Evolutionary conservation across 73 alveolate genomes (phyloP), one percentile per base, ranked within the genome.

Genomic region (Blepharisma japonicum): DNA sequence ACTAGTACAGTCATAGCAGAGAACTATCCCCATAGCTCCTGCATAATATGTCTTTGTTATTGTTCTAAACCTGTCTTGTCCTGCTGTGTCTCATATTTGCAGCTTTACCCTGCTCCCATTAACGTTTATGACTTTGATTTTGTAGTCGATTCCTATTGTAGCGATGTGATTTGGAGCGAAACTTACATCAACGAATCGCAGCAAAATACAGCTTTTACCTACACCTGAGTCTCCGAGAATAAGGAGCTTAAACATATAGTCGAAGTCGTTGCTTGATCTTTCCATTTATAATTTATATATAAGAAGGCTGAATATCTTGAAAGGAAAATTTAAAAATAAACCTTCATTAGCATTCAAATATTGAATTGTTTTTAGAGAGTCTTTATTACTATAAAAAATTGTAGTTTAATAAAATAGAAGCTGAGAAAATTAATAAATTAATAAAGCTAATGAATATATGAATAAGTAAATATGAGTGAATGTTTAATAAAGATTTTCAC

Each of bases 1-100:
- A 32, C 81, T 85, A n/a, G 97, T 91, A 71, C 91, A 85, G 81
- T 89, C 97, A 83, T 91, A 93, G n/a, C 88, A 96, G 39, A 93
- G 82, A 23, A 93, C 86, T 56, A 93, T 91, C 18, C 98, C 98
- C 97, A 89, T 88, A 23, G 98, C 98, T 25, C 98, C 98, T 78
- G 85, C 89, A 80, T 87, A 93, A 78, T 93, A 93, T 21, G 97
- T 91, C 83, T 86, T 86, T 21, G 97, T 91, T 68, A 93, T 93
- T 7, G 98, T 93, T 71, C 92, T 85, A 84, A 90, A 93, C 39
- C 98, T 68, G 54, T 93, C 98, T 76, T 93, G 87, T 50, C 98
- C 98, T 20, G 98, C 98, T 21, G 98, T 93, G 86, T 93, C 98
- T 97, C 98, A 93, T 18, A 93, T 79, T 81, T 93, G 86, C 74